Evolutionary conservation across 2,329 filamentous ascomycete genomes (phyloP).

Genomic region (Albophoma yamanashiensis): DNA sequence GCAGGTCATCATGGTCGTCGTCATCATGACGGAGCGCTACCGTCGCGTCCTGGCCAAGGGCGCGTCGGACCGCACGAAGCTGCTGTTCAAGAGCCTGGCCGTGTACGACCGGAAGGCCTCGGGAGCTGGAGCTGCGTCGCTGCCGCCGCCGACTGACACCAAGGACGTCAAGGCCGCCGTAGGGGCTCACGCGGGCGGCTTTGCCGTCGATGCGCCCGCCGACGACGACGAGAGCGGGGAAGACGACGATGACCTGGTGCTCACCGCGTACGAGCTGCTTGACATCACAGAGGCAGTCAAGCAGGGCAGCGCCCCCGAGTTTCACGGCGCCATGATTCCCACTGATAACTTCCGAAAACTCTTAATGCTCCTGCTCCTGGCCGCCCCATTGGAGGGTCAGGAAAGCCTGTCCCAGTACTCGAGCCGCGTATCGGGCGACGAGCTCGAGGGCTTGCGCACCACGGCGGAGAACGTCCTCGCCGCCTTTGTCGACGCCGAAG

Average conservation of each 20-base stretch:
- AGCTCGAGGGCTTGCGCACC: slow-evolving; percentile 46
- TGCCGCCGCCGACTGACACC: neutral
- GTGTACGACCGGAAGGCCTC: slow-evolving; percentile 54
- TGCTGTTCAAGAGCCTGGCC: slow-evolving; percentile 61
- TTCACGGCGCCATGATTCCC: slow-evolving; percentile 58
- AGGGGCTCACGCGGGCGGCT: slow-evolving; percentile 19
- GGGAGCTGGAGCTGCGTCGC: slow-evolving; percentile 10
- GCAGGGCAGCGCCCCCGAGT: slow-evolving; percentile 36
- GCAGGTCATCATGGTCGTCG: slow-evolving; percentile 60
- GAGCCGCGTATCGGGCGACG: slow-evolving; percentile 40
- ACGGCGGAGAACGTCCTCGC: slow-evolving; percentile 56
- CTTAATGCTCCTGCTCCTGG: slow-evolving; percentile 57
- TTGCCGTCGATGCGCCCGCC: slow-evolving; percentile 33
- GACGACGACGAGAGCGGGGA: slow-evolving; percentile 33
- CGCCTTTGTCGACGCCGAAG: slow-evolving; percentile 55
- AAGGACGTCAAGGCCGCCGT: neutral
- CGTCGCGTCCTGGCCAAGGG: slow-evolving; percentile 49
- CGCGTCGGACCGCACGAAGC: slow-evolving; percentile 46
- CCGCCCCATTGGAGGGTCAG: slow-evolving; percentile 53
- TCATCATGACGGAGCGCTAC: slow-evolving; percentile 62
- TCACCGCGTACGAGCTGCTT: slow-evolving; percentile 59
- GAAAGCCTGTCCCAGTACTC: slow-evolving; percentile 54
- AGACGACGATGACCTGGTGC: slow-evolving; percentile 51
- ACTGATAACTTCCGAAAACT: slow-evolving; percentile 63
- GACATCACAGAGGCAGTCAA: slow-evolving; percentile 52